Evolutionary conservation across 805 yeast genomes (phyloP).

Genomic region (Schizosaccharomyces lindneri): DNA sequence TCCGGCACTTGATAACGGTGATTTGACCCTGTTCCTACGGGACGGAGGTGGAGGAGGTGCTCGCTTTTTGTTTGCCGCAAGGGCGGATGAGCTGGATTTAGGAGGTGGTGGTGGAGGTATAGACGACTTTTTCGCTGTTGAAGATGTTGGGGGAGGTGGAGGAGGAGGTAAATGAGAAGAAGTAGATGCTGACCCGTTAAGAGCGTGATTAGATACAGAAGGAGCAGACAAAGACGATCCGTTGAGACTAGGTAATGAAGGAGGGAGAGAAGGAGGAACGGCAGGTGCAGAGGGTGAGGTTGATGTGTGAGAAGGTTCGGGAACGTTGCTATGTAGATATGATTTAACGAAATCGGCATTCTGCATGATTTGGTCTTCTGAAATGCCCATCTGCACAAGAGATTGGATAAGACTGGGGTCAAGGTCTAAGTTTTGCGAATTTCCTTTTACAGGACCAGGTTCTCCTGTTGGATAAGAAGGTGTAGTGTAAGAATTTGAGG

Average conservation of each 20-base stretch:
- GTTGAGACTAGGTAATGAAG: slow-evolving; percentile 12
- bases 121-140: slow-evolving; percentile 4
- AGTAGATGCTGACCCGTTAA: slow-evolving; percentile 12
- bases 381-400: slow-evolving; percentile 36
- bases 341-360: slow-evolving; percentile 61
- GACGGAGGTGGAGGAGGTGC: slow-evolving; percentile 19
- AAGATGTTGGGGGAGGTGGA: slow-evolving; percentile 9
- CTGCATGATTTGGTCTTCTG: slow-evolving; percentile 75
- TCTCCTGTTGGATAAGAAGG: background rate
- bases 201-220: slow-evolving; percentile 8
- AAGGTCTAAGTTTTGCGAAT: background rate
- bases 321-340: slow-evolving; percentile 23
- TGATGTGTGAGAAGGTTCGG: slow-evolving; percentile 48
- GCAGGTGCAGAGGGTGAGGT: background rate
- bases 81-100: slow-evolving; percentile 1
- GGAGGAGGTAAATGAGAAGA: slow-evolving; percentile 8
- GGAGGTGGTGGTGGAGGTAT: slow-evolving; percentile 4
- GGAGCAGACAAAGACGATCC: slow-evolving; percentile 10
- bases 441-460: background rate
- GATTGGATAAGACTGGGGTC: background rate
- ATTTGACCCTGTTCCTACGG: slow-evolving; percentile 7
- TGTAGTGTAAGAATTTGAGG: background rate
- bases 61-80: slow-evolving; percentile 2
- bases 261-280: slow-evolving; percentile 13
- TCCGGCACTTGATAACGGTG: slow-evolving; percentile 4